Percentiles rank a stretch among this genome's conserved stretches.
These are phyloP conservation scores for Xylariomycetidae sp. DNA, from an alignment of 2,329 filamentous ascomycete species.

Conservation along the genomic window DNA sequence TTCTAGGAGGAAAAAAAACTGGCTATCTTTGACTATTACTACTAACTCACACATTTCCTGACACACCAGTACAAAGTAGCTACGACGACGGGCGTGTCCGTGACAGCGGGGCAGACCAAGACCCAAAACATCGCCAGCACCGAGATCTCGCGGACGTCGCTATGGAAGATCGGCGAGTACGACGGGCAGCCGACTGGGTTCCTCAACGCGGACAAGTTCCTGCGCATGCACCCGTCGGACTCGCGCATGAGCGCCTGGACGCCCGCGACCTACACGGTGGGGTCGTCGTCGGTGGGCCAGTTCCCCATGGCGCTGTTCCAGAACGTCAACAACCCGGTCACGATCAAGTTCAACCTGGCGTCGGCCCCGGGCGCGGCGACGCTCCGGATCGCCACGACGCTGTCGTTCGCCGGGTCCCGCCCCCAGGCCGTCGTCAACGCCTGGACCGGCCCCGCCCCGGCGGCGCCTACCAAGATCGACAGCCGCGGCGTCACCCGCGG, in stretches of 20 bases:
- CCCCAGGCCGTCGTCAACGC: conserved; percentile 54
- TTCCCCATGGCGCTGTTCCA: conserved; percentile 67
- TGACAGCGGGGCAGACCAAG: conserved; percentile 46
- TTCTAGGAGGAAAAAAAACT: too few relatives aligned
- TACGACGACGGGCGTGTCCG: conserved; percentile 38
- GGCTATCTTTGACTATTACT: too few relatives aligned
- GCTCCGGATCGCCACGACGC: conserved; percentile 60
- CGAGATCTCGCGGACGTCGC: conserved; percentile 41
- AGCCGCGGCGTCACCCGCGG: conserved; percentile 62
- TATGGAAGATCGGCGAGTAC: conserved; percentile 63
- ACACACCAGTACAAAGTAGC: conserved; percentile 54
- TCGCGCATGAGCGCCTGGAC: conserved; percentile 59
- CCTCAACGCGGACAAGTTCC: conserved; percentile 62
- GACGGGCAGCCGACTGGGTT: conserved; percentile 62
- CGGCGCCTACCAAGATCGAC: conserved; percentile 58
- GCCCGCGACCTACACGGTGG: conserved; percentile 57
- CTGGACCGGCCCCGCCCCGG: conserved; percentile 43
- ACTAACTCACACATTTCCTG: too few relatives aligned
- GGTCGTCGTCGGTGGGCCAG: conserved; percentile 42
- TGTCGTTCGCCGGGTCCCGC: conserved; percentile 56
- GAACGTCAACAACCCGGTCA: conserved; percentile 52
- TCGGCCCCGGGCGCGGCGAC: conserved; percentile 51
- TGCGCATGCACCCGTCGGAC: conserved; percentile 66
- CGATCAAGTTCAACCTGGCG: conserved; percentile 54
- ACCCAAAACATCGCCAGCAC: conserved; percentile 44